Evolutionary conservation across 177 flowering plant genomes (phyloP), one percentile per base, ranked within the genome.

Genomic region (Vitis hybrid): DNA sequence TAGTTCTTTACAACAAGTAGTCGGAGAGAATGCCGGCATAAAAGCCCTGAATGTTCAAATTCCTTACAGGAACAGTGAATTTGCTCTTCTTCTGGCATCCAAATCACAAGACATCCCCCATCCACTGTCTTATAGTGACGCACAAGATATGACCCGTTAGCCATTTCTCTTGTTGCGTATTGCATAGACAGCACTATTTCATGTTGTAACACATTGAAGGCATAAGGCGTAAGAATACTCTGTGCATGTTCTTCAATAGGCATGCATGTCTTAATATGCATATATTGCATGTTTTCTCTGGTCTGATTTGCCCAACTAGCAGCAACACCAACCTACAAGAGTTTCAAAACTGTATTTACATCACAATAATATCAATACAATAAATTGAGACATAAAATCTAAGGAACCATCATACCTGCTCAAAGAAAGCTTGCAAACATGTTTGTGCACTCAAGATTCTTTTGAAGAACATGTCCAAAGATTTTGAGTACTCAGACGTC

Each of bases 161-260:
- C 73, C 83, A 86, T 86, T 71, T 87, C 91, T 59, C 81, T 67
- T 10, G 74, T 68, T 9, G 79, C 89, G 71, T 84, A 89, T 61
- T 89, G 90, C 84, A 83, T 75, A 12, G 90, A 80, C 22, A 83
- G 76, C 65, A 81, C 81, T 13, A 88, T 70, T 77, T 88, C 94
- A 53, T 84, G 75, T 78, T 90, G 92, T 22, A 86, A 76, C 5
- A 74, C 71, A 62, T 70, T 80, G 77, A 90, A 88, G 15, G 94
- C 88, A 72, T 78, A 87, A 39, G 90, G 88, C 7, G 90, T 86
- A 45, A 87, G 84, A 73, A 89, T 68, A 63, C 69, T 74, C 16
- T 82, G 75, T 22, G 91, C 89, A 69, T 87, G 90, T 73, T 87
- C 90, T 78, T 87, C 91, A 51, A 89, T 79, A 62, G 94, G 94